phyloP scores from a whole-genome alignment of 305 asterid genomes.

The Fraxinus ornus region DNA sequence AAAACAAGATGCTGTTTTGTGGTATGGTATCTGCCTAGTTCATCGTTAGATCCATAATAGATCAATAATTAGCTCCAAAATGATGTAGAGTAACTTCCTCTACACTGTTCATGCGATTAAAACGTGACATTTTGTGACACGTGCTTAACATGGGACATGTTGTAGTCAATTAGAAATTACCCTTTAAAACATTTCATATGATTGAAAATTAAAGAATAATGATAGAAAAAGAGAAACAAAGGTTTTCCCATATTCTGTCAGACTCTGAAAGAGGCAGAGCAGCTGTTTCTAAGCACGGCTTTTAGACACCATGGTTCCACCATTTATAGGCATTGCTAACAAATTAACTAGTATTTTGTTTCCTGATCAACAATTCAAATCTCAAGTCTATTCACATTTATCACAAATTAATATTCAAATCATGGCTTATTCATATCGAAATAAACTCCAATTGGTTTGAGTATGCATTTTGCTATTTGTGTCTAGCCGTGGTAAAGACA shows the following conservation, averaged over 20 bases:
- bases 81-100: background rate
- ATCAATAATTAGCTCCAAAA: background rate
- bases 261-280: background rate
- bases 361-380: background rate
- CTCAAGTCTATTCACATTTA: background rate
- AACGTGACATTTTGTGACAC: background rate
- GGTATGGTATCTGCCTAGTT: background rate
- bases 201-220: background rate
- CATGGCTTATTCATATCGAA: background rate
- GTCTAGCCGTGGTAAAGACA: background rate
- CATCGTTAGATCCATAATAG: background rate
- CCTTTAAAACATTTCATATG: background rate
- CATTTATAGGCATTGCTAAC: background rate
- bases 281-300: background rate
- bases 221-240: background rate
- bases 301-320: background rate
- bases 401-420: background rate
- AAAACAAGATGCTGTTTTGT: slow-evolving; percentile 12
- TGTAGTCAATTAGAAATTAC: background rate
- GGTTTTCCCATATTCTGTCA: background rate
- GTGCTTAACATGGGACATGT: background rate
- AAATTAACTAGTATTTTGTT: background rate
- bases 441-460: background rate
- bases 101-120: background rate
- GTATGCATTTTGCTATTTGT: background rate